These are phyloP conservation scores for Pinus albicaulis DNA, from an alignment of 75 land plant species.

Conservation along the genomic window DNA sequence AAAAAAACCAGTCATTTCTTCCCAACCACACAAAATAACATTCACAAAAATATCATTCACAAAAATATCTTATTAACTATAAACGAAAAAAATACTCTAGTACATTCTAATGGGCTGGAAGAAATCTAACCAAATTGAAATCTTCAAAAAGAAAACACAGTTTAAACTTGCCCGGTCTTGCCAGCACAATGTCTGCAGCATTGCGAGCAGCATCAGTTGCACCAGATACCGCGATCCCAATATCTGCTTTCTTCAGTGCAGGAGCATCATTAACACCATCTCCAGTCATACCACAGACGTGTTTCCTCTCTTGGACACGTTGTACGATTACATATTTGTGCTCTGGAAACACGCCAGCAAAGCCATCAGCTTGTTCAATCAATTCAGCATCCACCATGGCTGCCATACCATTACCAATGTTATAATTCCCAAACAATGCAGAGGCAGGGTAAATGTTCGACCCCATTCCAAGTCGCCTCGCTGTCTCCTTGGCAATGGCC, in stretches of 20 bases:
- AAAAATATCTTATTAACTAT: no score
- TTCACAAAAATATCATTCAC: no score
- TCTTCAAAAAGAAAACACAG: not conserved
- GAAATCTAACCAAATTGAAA: no score
- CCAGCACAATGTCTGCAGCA: conserved; percentile 40
- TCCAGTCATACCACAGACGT: conserved; percentile 85
- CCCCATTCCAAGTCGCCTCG: conserved; percentile 36
- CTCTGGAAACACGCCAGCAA: conserved; percentile 40
- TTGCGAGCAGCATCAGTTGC: conserved; percentile 83
- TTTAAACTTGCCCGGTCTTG: conserved; percentile 21
- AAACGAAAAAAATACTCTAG: no score
- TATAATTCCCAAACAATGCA: conserved; percentile 17
- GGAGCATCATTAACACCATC: conserved; percentile 99
- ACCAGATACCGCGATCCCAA: conserved; percentile 97
- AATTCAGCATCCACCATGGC: conserved; percentile 34
- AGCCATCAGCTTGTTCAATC: conserved; percentile 41
- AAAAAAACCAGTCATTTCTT: no score
- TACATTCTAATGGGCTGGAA: no score
- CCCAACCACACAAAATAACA: no score
- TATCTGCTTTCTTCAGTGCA: conserved; percentile 93
- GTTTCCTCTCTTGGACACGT: conserved; percentile 25
- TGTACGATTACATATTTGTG: conserved; percentile 37
- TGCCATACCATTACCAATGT: not conserved
- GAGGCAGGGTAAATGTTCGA: conserved; percentile 36
- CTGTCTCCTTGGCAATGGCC: conserved; percentile 42